These are phyloP conservation scores for Sordariomycetes sp. DNA, from an alignment of 2,329 filamentous ascomycete genomes.

Conservation along the genomic window DNA sequence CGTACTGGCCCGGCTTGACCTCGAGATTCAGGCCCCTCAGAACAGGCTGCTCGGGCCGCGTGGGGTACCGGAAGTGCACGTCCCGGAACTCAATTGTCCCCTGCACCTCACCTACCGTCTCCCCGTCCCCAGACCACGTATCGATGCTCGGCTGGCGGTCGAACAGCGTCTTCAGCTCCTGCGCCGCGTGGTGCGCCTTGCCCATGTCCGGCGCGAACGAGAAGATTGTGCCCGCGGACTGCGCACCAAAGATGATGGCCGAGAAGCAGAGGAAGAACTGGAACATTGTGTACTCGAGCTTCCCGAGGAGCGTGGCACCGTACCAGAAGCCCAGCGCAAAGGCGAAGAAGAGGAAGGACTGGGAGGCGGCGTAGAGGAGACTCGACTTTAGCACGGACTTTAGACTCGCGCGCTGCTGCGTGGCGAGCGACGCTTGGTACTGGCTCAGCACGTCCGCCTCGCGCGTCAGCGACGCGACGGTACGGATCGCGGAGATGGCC, in stretches of 20 bases:
- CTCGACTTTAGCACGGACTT: constrained; percentile 66
- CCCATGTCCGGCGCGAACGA: constrained; percentile 87
- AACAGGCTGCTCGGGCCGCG: constrained; percentile 81
- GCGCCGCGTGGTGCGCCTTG: constrained; percentile 77
- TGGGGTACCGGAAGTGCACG: constrained; percentile 91
- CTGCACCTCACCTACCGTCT: constrained; percentile 47
- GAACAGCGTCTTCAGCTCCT: constrained; percentile 69
- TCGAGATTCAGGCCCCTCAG: constrained; percentile 68
- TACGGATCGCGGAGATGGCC: constrained; percentile 85
- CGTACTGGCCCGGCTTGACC: constrained; percentile 66
- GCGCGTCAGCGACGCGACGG: constrained; percentile 79
- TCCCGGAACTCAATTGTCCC: constrained; percentile 81
- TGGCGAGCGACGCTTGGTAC: constrained; percentile 55
- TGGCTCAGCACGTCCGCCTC: constrained; percentile 66
- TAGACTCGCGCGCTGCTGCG: constrained; percentile 55
- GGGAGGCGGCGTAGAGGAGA: constrained; percentile 67
- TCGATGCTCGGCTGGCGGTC: constrained; percentile 75
- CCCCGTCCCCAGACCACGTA: constrained; percentile 61
- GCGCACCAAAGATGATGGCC: constrained; percentile 78
- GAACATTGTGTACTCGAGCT: constrained; percentile 60
- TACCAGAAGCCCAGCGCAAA: constrained; percentile 91
- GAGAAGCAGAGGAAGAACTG: constrained; percentile 90
- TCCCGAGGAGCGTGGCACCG: constrained; percentile 62
- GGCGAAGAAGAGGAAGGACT: constrained; percentile 72
- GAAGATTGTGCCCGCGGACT: constrained; percentile 83